Base-by-base conservation (phyloP, 306 rosid species). In the Inga laurina region DNA sequence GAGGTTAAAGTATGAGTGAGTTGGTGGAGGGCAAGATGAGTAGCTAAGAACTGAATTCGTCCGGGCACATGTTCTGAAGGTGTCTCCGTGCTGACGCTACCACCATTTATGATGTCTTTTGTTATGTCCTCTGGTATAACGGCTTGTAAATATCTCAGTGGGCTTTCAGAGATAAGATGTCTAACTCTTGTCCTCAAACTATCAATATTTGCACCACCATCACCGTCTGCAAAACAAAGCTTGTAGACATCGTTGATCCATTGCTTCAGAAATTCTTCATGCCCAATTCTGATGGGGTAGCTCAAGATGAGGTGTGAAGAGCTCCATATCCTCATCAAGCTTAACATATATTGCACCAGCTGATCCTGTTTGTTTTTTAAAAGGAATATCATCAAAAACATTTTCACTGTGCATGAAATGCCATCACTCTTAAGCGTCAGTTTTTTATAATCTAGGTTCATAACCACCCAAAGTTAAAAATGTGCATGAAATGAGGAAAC, bases 11-110 rank as follows among this genome's bases (percentile, higher is more conserved):
- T 46, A 19, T 8, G 72, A 41, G 37, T 3, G 34, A 65, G 74
- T 78, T 78, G 81, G 18, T 18, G 3, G 21, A 78, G 34, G 11
- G 81, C 81, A 44, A 78, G 81, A 16, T 18, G 62, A 43, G 27
- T 35, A 10, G 74, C 74, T 15, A 77, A 27, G 13, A 15, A 4
- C 10, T 30, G 61, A 45, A 77, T 45, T n/a, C 30, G 13, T 27
- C 61, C 1, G 4, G 52, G 15, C 52, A 46, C 16, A 0, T 46
- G 3, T 46, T 46, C 3, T 4, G 3, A 3, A 46, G 15, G 51
- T 46, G 2, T 46, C 51, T 46, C 4, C 15, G 15, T 46, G 15
- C 51, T 43, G 46, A 43, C 46, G 10, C 46, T 43, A 48, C 16
- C 57, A 51, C 57, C 21, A 51, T 16, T 51, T 51, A 15, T 15